Evolutionary conservation across 208 protist species (phyloP).

Genomic region (Leishmania guyanensis): DNA sequence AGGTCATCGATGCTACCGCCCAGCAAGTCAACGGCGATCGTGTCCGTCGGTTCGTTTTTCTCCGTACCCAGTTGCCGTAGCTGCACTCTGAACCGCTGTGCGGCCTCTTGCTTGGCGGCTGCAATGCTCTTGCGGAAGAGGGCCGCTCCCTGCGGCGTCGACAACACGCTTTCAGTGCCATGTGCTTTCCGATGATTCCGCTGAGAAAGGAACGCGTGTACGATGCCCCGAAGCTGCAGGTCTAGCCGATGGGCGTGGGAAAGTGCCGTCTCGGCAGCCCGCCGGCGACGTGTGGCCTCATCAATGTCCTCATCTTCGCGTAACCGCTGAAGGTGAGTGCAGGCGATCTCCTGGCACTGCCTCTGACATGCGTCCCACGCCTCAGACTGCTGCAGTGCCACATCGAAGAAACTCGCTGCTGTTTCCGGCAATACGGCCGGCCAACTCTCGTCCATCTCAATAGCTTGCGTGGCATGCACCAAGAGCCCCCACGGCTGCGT

Average conservation of each 20-base stretch:
- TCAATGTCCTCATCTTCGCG: neutral
- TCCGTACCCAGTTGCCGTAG: neutral
- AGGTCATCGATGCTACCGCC: neutral
- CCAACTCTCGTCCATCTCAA: neutral
- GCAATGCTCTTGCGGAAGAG: neutral
- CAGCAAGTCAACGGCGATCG: neutral
- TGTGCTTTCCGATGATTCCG: neutral
- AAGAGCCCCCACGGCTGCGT: conserved; percentile 29
- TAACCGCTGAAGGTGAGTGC: neutral
- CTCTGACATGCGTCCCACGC: neutral
- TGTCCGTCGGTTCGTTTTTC: no score
- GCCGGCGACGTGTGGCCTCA: neutral
- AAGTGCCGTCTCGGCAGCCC: neutral
- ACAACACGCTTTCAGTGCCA: neutral
- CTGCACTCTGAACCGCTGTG: conserved; percentile 20
- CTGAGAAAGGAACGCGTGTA: conserved; percentile 33
- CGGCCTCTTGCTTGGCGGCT: conserved; percentile 15
- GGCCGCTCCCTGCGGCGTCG: neutral
- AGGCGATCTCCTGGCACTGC: conserved; percentile 6
- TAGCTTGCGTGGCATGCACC: conserved; percentile 12
- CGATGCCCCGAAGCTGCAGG: conserved; percentile 50
- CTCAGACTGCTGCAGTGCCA: conserved; percentile 7
- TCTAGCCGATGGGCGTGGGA: conserved; percentile 33
- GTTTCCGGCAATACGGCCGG: neutral
- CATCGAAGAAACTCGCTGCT: conserved; percentile 15